These are phyloP conservation scores for Glaciozyma martinii DNA, from an alignment of 768 basidiomycete genomes.

Conservation along the genomic window DNA sequence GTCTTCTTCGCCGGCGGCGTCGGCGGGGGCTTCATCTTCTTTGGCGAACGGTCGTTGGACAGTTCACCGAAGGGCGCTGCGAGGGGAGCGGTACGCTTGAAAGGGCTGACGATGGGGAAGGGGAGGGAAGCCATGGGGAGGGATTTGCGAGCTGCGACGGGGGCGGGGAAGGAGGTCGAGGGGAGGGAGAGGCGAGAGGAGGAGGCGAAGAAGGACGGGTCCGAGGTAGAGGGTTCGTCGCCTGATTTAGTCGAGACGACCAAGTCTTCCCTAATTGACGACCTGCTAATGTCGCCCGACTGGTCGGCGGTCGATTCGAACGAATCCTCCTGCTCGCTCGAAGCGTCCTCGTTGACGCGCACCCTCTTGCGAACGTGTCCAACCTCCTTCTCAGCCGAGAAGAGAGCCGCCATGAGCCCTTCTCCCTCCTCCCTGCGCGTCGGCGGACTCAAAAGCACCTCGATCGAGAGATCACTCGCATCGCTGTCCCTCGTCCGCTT, in stretches of 20 bases:
- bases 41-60: background rate
- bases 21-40: background rate
- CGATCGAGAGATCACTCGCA: constrained; percentile 11
- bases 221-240: constrained; percentile 1
- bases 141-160: constrained; percentile 8
- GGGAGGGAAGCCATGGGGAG: constrained; percentile 14
- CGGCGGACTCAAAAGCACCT: background rate
- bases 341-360: background rate
- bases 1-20: constrained; percentile 15
- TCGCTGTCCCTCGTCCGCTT: constrained; percentile 12
- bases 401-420: background rate
- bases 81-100: background rate
- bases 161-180: background rate
- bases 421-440: no score
- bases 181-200: no score
- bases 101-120: constrained; percentile 23
- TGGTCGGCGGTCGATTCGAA: no score
- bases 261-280: constrained; percentile 11
- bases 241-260: constrained; percentile 23
- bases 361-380: constrained; percentile 13
- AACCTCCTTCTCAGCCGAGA: constrained; percentile 3
- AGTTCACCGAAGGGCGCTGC: background rate
- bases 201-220: constrained; percentile 26
- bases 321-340: background rate
- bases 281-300: constrained; percentile 8